Percentiles rank a stretch among this genome's conserved stretches.
These are phyloP conservation scores for Globisporangium paroecandrum DNA, from an alignment of 352 stramenopile species.

Conservation along the genomic window DNA sequence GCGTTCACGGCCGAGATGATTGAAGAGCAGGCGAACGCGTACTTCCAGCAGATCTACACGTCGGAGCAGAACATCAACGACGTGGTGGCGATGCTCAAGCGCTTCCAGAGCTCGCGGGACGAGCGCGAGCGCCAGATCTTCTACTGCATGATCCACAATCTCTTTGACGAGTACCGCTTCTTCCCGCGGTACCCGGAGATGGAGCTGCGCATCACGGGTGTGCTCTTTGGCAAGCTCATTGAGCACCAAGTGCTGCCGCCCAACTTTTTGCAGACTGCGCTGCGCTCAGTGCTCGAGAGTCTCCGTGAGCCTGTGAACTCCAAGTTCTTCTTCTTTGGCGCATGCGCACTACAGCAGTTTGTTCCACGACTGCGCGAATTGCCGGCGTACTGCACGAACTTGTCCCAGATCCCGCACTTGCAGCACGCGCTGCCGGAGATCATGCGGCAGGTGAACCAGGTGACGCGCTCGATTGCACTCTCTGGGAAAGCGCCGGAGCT, in stretches of 20 bases:
- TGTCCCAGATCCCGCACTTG: constrained; percentile 97
- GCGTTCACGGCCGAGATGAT: constrained; percentile 93
- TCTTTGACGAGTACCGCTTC: constrained; percentile 99
- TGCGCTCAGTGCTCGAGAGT: constrained; percentile 97
- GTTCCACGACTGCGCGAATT: constrained; percentile 95
- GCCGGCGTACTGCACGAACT: constrained; percentile 97
- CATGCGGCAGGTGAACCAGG: constrained; percentile 85
- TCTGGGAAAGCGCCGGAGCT: constrained; percentile 29
- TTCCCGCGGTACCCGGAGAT: constrained; percentile 99
- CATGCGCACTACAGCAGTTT: constrained; percentile 98
- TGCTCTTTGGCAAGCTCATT: constrained; percentile 98
- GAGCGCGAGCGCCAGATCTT: constrained; percentile 98
- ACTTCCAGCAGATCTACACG: constrained; percentile 99
- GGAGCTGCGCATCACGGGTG: constrained; percentile 97
- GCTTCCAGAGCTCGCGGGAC: constrained; percentile 96
- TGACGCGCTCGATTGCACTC: constrained; percentile 57
- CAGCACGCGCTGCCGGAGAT: constrained; percentile 92
- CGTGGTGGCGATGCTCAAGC: constrained; percentile 97
- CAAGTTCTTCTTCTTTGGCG: constrained; percentile 99
- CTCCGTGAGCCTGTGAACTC: constrained; percentile 94
- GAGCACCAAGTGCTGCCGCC: constrained; percentile 97
- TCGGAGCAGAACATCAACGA: constrained; percentile 97
- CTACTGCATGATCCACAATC: constrained; percentile 99
- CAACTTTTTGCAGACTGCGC: constrained; percentile 97
- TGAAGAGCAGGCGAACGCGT: constrained; percentile 97